phyloP scores from a whole-genome alignment of 2,329 filamentous ascomycete species.

The Claviceps humidiphila region DNA sequence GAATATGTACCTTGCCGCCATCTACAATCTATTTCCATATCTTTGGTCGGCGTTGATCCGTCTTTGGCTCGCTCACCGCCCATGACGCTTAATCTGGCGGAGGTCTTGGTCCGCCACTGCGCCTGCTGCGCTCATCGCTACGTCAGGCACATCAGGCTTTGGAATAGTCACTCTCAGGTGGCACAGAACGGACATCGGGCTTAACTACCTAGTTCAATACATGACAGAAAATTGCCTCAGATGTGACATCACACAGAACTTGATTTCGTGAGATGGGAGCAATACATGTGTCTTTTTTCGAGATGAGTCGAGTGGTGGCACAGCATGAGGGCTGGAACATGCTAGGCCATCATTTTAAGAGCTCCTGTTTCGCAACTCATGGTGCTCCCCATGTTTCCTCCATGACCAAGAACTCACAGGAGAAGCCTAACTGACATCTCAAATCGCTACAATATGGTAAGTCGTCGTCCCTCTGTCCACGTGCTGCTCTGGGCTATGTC shows the following conservation, averaged over 20 bases:
- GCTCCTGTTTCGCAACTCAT: not conserved
- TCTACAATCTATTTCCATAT: not conserved
- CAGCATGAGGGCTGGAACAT: not conserved
- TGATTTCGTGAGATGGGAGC: too few relatives aligned
- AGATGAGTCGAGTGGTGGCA: too few relatives aligned
- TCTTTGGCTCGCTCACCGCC: not conserved
- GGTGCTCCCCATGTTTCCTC: not conserved
- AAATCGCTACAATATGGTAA: not conserved
- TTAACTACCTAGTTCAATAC: not conserved
- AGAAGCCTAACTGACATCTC: not conserved
- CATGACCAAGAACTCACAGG: not conserved
- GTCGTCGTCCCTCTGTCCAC: not conserved
- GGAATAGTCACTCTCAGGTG: not conserved
- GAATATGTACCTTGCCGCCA: not conserved
- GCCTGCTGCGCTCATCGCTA: not conserved
- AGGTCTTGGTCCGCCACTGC: constrained; percentile 1
- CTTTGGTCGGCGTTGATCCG: not conserved
- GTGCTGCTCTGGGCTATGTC: too few relatives aligned
- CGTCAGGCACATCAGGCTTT: not conserved
- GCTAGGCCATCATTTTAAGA: not conserved
- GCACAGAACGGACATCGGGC: not conserved
- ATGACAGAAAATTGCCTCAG: not conserved
- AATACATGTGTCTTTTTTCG: not conserved
- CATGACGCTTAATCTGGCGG: not conserved
- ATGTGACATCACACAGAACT: not conserved